These are phyloP conservation scores for Paramecium tetraurelia DNA, from an alignment of 73 alveolate species.

Conservation along the genomic window DNA sequence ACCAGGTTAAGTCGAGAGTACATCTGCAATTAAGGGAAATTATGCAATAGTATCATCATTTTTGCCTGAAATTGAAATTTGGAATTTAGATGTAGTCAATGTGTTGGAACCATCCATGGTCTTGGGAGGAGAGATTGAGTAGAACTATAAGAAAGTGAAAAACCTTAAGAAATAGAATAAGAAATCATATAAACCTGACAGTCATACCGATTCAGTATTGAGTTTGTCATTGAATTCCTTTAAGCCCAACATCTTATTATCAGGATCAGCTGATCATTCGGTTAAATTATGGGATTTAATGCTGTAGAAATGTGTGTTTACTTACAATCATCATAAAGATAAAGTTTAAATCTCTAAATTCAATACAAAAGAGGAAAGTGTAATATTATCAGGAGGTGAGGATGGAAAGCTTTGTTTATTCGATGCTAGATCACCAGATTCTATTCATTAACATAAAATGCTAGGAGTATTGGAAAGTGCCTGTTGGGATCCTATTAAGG, in stretches of 20 bases:
- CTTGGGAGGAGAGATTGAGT: conserved; percentile 83
- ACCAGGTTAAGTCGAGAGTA: conserved; percentile 62
- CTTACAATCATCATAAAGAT: conserved; percentile 82
- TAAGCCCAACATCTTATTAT: conserved; percentile 85
- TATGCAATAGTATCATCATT: conserved; percentile 92
- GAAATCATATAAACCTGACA: conserved; percentile 68
- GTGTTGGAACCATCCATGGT: conserved; percentile 87
- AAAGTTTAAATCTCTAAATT: conserved; percentile 91
- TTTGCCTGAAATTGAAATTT: conserved; percentile 94
- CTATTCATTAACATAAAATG: conserved; percentile 64
- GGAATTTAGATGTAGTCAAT: conserved; percentile 93
- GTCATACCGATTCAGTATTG: conserved; percentile 96
- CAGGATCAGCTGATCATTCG: conserved; percentile 95
- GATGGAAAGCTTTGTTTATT: conserved; percentile 83
- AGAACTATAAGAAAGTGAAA: conserved; percentile 51
- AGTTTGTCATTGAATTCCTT: conserved; percentile 13
- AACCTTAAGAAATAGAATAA: conserved; percentile 75
- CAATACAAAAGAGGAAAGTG: conserved; percentile 83
- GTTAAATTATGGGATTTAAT: conserved; percentile 95
- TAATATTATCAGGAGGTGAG: conserved; percentile 89
- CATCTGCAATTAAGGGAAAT: conserved; percentile 72
- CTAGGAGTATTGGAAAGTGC: conserved; percentile 80
- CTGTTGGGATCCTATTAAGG: conserved; percentile 88
- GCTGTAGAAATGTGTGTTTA: conserved; percentile 68
- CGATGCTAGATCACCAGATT: conserved; percentile 79